These are phyloP conservation scores for Starmera caribaea DNA, from an alignment of 805 yeast genomes.

Conservation along the genomic window DNA sequence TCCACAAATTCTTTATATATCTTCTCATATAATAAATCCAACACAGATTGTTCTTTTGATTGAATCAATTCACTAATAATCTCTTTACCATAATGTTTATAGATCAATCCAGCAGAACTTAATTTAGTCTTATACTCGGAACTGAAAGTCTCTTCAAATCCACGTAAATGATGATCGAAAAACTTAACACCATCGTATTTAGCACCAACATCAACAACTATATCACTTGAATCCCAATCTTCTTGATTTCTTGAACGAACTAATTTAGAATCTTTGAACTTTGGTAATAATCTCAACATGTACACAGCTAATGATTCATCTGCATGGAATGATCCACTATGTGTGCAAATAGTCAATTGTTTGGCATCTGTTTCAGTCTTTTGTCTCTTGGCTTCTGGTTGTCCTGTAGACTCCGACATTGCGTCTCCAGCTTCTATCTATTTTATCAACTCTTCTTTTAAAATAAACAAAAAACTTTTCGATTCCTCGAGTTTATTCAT, in stretches of 20 bases:
- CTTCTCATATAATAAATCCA: constrained; percentile 60
- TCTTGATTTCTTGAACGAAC: constrained; percentile 78
- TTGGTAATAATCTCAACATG: constrained; percentile 66
- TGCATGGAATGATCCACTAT: constrained; percentile 92
- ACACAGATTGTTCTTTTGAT: constrained; percentile 27
- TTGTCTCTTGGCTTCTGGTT: too few species aligned
- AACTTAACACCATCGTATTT: constrained; percentile 76
- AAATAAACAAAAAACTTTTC: too few species aligned
- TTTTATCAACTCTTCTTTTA: too few species aligned
- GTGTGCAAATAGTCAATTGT: constrained; percentile 67
- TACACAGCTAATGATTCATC: constrained; percentile 93
- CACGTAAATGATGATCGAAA: constrained; percentile 97
- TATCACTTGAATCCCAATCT: constrained; percentile 79
- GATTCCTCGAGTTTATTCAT: too few species aligned
- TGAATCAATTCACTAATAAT: constrained; percentile 46
- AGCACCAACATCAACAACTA: constrained; percentile 93
- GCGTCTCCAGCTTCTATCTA: too few species aligned
- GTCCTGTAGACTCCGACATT: too few species aligned
- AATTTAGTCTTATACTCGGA: constrained; percentile 61
- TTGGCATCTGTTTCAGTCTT: constrained; percentile 1
- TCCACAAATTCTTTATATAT: constrained; percentile 85
- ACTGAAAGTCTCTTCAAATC: constrained; percentile 67
- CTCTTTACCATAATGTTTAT: constrained; percentile 74
- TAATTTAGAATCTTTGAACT: constrained; percentile 53
- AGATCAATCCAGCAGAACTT: constrained; percentile 89